Evolutionary conservation across 331 rosid species (phyloP).

Genomic region (Phaseolus coccineus): DNA sequence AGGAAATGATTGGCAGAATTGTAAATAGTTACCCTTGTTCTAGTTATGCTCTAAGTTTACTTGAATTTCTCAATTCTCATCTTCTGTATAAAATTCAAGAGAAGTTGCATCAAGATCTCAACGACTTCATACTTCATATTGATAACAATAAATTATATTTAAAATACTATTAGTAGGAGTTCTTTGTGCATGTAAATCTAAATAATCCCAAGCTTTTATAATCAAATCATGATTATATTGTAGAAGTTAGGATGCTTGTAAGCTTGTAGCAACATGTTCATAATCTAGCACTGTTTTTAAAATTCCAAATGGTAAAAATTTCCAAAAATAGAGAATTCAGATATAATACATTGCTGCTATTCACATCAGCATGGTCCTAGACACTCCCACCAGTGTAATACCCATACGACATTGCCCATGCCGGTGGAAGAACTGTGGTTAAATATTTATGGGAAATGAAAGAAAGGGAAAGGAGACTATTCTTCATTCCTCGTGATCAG

Average conservation of each 20-base stretch:
- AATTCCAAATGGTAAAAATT: conserved; percentile 11
- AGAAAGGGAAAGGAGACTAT: conserved; percentile 20
- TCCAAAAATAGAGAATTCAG: conserved; percentile 26
- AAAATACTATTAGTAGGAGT: not conserved
- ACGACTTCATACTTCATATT: not conserved
- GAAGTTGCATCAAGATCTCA: conserved; percentile 23
- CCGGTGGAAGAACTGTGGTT: conserved; percentile 29
- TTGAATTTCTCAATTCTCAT: conserved; percentile 22
- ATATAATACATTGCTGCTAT: conserved; percentile 19
- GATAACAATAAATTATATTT: not conserved
- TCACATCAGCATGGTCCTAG: conserved; percentile 41
- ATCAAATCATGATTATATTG: conserved; percentile 18
- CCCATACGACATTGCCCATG: conserved; percentile 30
- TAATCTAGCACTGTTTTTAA: conserved; percentile 27
- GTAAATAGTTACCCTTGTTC: conserved; percentile 44
- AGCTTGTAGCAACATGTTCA: conserved; percentile 3
- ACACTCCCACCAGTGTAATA: conserved; percentile 3
- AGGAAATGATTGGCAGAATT: conserved; percentile 38
- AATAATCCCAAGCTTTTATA: conserved; percentile 9
- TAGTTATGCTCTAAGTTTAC: conserved; percentile 23
- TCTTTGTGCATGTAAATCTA: conserved; percentile 16
- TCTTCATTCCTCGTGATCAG: conserved; percentile 2
- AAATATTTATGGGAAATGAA: not conserved
- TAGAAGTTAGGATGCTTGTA: conserved; percentile 15
- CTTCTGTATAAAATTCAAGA: conserved; percentile 23